Percentiles rank a stretch among this genome's conserved stretches.
Evolutionary conservation across 2,329 filamentous ascomycete genomes (phyloP).

Genomic region (Venturia asperata): DNA sequence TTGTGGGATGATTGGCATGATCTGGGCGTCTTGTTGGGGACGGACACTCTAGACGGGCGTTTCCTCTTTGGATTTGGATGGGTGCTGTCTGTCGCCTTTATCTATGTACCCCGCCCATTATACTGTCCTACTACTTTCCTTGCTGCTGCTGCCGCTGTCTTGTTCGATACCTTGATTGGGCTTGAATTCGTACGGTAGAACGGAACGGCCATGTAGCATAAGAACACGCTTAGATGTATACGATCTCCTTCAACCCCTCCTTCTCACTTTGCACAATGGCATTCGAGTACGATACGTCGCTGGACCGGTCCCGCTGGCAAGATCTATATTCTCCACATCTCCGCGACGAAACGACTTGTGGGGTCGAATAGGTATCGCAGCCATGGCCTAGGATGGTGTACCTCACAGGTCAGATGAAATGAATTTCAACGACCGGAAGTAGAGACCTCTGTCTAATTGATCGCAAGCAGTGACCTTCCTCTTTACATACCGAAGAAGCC

Average conservation of each 20-base stretch:
- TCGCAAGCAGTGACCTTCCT: not conserved
- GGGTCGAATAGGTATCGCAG: too few species aligned
- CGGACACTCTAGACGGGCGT: not conserved
- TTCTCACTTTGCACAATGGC: too few species aligned
- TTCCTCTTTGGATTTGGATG: not conserved
- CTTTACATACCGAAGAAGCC: not conserved
- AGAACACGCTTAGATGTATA: not conserved
- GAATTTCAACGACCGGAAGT: too few species aligned
- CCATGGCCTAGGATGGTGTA: too few species aligned
- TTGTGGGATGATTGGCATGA: conserved; percentile 1
- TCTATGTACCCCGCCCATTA: not conserved
- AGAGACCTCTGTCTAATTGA: not conserved
- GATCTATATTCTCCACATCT: too few species aligned
- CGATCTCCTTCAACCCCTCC: too few species aligned
- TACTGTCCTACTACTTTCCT: not conserved
- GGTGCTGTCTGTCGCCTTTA: not conserved
- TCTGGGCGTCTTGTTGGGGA: not conserved
- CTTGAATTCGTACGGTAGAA: not conserved
- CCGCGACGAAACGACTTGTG: too few species aligned
- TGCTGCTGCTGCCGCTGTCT: not conserved
- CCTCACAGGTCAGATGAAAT: too few species aligned
- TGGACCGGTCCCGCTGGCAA: too few species aligned
- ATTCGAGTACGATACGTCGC: too few species aligned
- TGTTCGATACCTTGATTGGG: not conserved
- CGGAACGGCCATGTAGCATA: not conserved